A percentile compares a stretch with the other conserved stretches of the same genome.
Conservation (phyloP, 2,329 filamentous ascomycete genomes). For the Raffaelea arxii region DNA sequence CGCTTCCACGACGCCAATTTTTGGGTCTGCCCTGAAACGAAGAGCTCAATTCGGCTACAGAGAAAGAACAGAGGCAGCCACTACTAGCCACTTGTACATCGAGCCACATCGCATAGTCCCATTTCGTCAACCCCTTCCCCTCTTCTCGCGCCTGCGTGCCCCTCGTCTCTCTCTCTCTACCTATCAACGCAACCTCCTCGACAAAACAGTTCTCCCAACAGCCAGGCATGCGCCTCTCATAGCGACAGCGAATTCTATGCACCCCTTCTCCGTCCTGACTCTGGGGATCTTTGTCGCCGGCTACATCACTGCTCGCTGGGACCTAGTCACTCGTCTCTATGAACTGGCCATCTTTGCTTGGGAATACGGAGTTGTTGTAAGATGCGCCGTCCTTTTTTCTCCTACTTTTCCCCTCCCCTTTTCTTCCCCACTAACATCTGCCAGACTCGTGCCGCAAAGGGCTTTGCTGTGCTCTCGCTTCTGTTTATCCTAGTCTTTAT, state of each 20-base stretch:
- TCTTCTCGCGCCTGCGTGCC: not conserved
- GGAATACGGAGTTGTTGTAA: constrained; percentile 94
- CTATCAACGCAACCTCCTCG: too few species aligned
- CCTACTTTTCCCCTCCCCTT: not conserved
- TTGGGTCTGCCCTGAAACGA: too few species aligned
- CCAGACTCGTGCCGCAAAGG: constrained; percentile 82
- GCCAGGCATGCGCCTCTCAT: constrained; percentile 33
- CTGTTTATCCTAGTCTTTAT: constrained; percentile 79
- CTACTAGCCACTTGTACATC: too few species aligned
- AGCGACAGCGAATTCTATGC: constrained; percentile 58
- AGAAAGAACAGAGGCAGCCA: too few species aligned
- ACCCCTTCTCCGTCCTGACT: constrained; percentile 93
- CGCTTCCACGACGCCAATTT: too few species aligned
- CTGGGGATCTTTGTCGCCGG: constrained; percentile 98
- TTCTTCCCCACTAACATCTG: too few species aligned
- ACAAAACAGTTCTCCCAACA: not conserved
- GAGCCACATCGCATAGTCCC: too few species aligned
- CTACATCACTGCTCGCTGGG: constrained; percentile 99
- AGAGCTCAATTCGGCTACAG: too few species aligned
- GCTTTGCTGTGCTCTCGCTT: constrained; percentile 70
- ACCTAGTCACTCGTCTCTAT: constrained; percentile 92
- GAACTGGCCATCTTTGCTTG: constrained; percentile 95
- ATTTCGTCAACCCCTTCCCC: too few species aligned
- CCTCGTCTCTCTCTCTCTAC: not conserved
- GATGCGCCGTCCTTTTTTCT: constrained; percentile 20